These are phyloP conservation scores for Plantago major DNA, from an alignment of 257 asterid species.

Conservation along the genomic window DNA sequence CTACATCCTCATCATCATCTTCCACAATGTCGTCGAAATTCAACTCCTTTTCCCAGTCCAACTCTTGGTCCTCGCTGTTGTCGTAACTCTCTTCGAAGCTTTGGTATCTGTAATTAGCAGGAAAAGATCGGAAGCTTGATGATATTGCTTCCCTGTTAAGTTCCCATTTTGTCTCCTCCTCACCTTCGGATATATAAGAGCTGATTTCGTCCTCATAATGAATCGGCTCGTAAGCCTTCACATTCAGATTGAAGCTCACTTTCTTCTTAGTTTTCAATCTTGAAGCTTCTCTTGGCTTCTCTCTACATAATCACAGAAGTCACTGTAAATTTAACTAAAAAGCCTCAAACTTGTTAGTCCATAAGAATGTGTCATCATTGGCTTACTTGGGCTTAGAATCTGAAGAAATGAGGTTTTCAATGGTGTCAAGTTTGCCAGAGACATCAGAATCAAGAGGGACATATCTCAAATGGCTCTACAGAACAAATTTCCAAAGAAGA, in stretches of 20 bases:
- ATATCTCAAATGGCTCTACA: slow-evolving; percentile 47
- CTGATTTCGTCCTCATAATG: slow-evolving; percentile 31
- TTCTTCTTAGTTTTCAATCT: slow-evolving; percentile 48
- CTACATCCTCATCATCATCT: slow-evolving; percentile 23
- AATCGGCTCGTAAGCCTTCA: slow-evolving; percentile 60
- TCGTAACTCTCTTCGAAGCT: slow-evolving; percentile 45
- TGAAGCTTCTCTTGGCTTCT: slow-evolving; percentile 38
- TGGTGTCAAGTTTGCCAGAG: slow-evolving; percentile 23
- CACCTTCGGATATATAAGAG: slow-evolving; percentile 32
- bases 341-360: background rate
- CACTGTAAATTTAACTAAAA: background rate
- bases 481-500: too few species aligned
- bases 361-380: background rate
- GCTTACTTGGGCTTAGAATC: slow-evolving; percentile 37
- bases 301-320: slow-evolving; percentile 26
- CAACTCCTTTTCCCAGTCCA: slow-evolving; percentile 31
- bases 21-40: slow-evolving; percentile 32
- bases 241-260: slow-evolving; percentile 69
- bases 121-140: slow-evolving; percentile 21
- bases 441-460: slow-evolving; percentile 54
- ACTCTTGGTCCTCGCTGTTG: slow-evolving; percentile 46
- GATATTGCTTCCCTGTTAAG: slow-evolving; percentile 25
- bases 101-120: slow-evolving; percentile 53
- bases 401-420: slow-evolving; percentile 26
- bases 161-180: slow-evolving; percentile 39